phyloP scores from a whole-genome alignment of 1,284 basidiomycete genomes.

The Filobasidium uniguttulatum region DNA sequence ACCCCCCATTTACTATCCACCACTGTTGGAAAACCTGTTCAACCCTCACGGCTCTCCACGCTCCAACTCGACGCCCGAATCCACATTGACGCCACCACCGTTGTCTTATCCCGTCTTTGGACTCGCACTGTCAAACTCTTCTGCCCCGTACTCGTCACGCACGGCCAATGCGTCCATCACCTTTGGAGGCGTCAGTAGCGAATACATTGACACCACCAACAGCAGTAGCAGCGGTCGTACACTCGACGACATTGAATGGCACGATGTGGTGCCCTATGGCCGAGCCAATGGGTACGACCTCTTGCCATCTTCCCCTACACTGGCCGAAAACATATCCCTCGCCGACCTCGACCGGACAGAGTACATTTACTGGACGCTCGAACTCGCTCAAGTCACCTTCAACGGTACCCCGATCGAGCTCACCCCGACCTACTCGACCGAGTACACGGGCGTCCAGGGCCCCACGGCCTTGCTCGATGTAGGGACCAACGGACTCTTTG shows the following conservation, averaged over 20 bases:
- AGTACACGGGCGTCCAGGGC: constrained; percentile 47
- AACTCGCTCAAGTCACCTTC: constrained; percentile 49
- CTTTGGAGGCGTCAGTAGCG: constrained; percentile 22
- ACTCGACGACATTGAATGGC: constrained; percentile 27
- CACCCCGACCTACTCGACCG: constrained; percentile 57
- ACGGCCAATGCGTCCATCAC: constrained; percentile 22
- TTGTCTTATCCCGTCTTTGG: constrained; percentile 28
- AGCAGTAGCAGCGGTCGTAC: constrained; percentile 16
- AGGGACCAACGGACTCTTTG: constrained; percentile 65
- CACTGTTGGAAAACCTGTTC: constrained; percentile 26
- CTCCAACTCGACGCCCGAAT: constrained; percentile 2
- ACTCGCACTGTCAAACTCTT: constrained; percentile 21
- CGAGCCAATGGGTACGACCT: not conserved
- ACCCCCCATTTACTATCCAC: constrained; percentile 21
- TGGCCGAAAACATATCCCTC: not conserved
- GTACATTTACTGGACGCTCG: constrained; percentile 69
- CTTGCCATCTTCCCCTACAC: not conserved
- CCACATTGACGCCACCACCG: too few relatives aligned
- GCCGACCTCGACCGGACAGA: constrained; percentile 22
- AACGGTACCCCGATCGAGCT: constrained; percentile 48
- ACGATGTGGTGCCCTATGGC: constrained; percentile 26
- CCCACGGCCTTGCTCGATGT: constrained; percentile 65
- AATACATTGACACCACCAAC: too few relatives aligned
- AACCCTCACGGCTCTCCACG: constrained; percentile 1
- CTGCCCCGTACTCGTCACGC: constrained; percentile 15